Evolutionary conservation across 108 stramenopile species (phyloP), one percentile per base, ranked within the genome.

Genomic region (Parietichytrium sp.): DNA sequence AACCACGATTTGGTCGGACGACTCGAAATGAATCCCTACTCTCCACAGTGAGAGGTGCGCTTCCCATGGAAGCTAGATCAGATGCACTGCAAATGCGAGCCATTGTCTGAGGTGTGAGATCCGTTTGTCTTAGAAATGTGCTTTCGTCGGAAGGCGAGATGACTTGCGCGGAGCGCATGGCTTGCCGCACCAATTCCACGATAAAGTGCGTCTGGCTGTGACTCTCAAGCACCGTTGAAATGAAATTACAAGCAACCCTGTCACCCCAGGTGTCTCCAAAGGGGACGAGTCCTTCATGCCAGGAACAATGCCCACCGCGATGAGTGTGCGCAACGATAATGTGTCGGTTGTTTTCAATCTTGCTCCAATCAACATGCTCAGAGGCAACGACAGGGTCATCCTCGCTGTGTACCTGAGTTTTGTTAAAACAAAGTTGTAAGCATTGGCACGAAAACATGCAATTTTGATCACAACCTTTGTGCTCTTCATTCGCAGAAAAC

Each of bases 231-330:
- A 82, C 48, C 36, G 82, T 61, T 13, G 82, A 81, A 33, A 82
- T 29, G 48, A 82, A 82, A 36, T 80, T 25, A n/a, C 42, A 81
- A 4, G 47, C n/a, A 47, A 82, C 15, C 47, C 29, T 8, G 0
- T 82, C 82, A 10, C 80, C 82, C 27, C 31, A 82, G 33, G 79
- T 72, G 30, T 81, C 72, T 0, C 82, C 82, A 4, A 80, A 4
- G 16, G 82, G 82, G 16, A 72, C n/a, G 42, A 82, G 25, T 10
- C 82, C 82, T 61, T 77, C 61, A 36, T 82, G 82, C 82, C 82
- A 82, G 4, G 82, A 54, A 29, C 82, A 82, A 31, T 82, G 82
- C 25, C 82, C 82, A 26, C 82, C 82, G 4, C 82, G 82, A 0
- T 79, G 31, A 4, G 82, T 82, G 49, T 48, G 48, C 13, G 82